Evolutionary conservation across 306 rosid species (phyloP), one percentile per base, ranked within the genome.

Genomic region (Lablab purpureus): DNA sequence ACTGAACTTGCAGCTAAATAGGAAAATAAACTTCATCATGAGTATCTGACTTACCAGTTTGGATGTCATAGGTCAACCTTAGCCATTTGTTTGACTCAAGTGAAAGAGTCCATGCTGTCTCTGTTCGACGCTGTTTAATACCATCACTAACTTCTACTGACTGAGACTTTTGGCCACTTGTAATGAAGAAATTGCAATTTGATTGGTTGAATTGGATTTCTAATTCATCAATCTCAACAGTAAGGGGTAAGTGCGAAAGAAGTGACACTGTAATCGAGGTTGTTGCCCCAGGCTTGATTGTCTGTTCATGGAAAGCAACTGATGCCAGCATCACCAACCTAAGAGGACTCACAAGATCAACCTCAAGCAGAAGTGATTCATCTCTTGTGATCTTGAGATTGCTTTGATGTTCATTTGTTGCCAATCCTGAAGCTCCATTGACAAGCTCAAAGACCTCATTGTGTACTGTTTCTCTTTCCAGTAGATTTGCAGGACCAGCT

Each of bases 301-400:
- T 71, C 85, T 90, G 97, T 79, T 93, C 99, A 83, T 91, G 98
- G 80, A 95, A 95, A 86, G 94, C 96, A 88, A 93, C 94, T 37
- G 98, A 91, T 28, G 96, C 98, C 79, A 95, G 91, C 88, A 95
- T 91, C 69, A 87, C 99, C 77, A 85, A 77, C 85, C 99, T 86
- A 65, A 92, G 97, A 41, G 99, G 99, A 84, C 97, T 95, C 68
- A 92, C 96, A 54, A 86, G 87, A 90, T 95, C 99, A 87, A 95
- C 84, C 86, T 91, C 98, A 70, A 95, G 91, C 86, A 87, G 97
- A 87, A 92, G 83, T 49, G 90, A 87, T 60, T 84, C 82, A 22
- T 85, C 86, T 23, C 66, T 82, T 14, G 83, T 77, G 73, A 92
- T 82, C 89, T 84, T 84, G 62, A 92, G 83, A 83, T 85, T 85